Percentiles rank a stretch among this genome's conserved stretches.
These are phyloP conservation scores for Aphanomyces astaci DNA, from an alignment of 352 stramenopile species.

Conservation along the genomic window DNA sequence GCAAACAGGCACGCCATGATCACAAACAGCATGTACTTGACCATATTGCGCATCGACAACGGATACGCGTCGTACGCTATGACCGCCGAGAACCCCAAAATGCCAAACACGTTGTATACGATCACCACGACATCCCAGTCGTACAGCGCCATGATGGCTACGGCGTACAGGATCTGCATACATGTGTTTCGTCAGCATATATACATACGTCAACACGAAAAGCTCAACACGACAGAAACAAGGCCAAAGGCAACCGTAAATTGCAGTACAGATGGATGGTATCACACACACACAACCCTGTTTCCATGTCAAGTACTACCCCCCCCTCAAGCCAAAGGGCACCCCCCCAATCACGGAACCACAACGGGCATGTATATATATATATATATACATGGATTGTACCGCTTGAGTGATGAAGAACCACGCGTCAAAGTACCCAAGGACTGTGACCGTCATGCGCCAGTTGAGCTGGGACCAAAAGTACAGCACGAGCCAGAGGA, in stretches of 20 bases:
- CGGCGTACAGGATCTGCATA: slow-evolving; percentile 14
- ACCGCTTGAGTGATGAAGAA: slow-evolving; percentile 22
- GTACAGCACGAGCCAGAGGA: slow-evolving; percentile 22
- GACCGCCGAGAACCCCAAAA: slow-evolving; percentile 20
- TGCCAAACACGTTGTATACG: slow-evolving; percentile 18
- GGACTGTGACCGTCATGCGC: slow-evolving; percentile 16
- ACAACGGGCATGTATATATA: too few relatives aligned
- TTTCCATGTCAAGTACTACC: too few relatives aligned
- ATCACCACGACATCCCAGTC: background rate
- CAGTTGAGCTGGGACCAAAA: slow-evolving; percentile 24
- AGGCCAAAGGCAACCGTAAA: too few relatives aligned
- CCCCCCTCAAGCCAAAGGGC: too few relatives aligned
- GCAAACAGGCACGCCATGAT: slow-evolving; percentile 9
- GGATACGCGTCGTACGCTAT: slow-evolving; percentile 22
- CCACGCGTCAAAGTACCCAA: slow-evolving; percentile 22
- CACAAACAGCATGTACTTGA: slow-evolving; percentile 16
- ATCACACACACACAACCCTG: too few relatives aligned
- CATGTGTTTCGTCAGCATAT: too few relatives aligned
- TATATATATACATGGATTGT: too few relatives aligned
- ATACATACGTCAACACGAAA: too few relatives aligned
- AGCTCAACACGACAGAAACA: too few relatives aligned
- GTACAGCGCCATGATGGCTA: slow-evolving; percentile 3
- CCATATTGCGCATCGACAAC: slow-evolving; percentile 4
- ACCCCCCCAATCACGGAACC: too few relatives aligned
- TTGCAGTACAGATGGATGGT: too few relatives aligned